These are phyloP conservation scores for Cenchrus fungigraminus DNA, from an alignment of 176 grass and related monocot species.

Conservation along the genomic window DNA sequence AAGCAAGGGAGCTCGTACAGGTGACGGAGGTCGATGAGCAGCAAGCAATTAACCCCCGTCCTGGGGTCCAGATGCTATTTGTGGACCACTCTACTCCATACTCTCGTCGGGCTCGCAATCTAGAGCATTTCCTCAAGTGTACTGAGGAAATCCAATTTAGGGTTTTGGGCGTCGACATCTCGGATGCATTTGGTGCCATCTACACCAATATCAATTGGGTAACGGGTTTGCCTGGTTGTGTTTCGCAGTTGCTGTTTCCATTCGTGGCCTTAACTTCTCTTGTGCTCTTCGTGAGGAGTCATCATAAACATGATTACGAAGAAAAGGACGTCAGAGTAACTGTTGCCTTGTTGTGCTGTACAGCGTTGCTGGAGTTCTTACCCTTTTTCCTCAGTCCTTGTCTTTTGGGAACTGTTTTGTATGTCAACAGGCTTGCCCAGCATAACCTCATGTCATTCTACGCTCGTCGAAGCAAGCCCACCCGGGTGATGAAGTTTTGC, in stretches of 20 bases:
- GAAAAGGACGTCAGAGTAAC: neutral
- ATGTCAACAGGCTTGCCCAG: neutral
- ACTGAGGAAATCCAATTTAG: no score
- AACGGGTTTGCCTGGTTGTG: no score
- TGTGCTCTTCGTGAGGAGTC: neutral
- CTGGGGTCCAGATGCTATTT: neutral
- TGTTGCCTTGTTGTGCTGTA: neutral
- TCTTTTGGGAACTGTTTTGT: accelerated
- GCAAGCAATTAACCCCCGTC: no score
- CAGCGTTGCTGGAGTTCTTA: neutral
- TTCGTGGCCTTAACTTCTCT: neutral
- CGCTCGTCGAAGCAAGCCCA: neutral
- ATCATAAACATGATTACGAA: neutral
- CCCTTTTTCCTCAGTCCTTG: neutral
- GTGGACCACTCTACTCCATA: neutral
- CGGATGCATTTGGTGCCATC: accelerated
- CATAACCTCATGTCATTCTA: neutral
- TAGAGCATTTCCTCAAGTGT: neutral
- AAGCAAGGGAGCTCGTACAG: neutral
- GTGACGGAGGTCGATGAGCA: neutral
- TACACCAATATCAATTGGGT: neutral
- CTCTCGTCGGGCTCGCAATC: accelerated
- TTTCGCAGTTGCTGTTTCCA: neutral
- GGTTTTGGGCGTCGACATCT: neutral
- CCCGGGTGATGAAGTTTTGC: neutral